Conservation (phyloP, 306 rosid species). For the barrel medic (Medicago truncatula) region MtrunA17r5.0-ANR NC_053049.1:26869501-26870000, state of each 20-base stretch:
- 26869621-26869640: slow-evolving; percentile 3
- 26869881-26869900: slow-evolving; percentile 4
- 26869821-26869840: neutral
- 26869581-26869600: slow-evolving; percentile 30
- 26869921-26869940: neutral
- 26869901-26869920: slow-evolving; percentile 36
- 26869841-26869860: neutral
- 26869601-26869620: slow-evolving; percentile 43
- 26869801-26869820: neutral
- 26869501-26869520: slow-evolving; percentile 27
- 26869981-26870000: no score
- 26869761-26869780: neutral
- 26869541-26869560: slow-evolving; percentile 44
- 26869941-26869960: neutral
- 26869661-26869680: neutral
- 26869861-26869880: neutral
- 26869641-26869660: slow-evolving; percentile 29
- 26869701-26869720: slow-evolving; percentile 10
- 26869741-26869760: neutral
- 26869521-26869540: slow-evolving; percentile 41
- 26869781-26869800: slow-evolving; percentile 25
- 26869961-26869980: no score
- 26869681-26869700: slow-evolving; percentile 2
- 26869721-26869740: neutral
- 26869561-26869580: slow-evolving; percentile 35